Evolutionary conservation across 176 grass and related monocot species (phyloP).

Genomic region (Oryza meyeriana): DNA sequence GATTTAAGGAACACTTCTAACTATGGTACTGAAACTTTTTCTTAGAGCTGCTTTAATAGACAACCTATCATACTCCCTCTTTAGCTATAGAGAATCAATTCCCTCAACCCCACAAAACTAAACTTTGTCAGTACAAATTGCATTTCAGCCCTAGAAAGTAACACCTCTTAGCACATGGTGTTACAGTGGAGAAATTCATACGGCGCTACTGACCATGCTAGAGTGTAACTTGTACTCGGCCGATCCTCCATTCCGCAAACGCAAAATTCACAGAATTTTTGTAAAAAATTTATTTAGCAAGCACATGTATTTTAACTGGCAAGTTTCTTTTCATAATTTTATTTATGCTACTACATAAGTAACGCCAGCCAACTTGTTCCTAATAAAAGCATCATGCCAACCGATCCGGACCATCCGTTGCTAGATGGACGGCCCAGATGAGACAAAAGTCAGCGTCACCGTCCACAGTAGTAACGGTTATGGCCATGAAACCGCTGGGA

Average conservation of each 20-base stretch:
- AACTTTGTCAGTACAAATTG: constrained; percentile 1
- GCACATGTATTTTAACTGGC: not conserved
- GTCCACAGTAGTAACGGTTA: not conserved
- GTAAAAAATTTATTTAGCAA: not conserved
- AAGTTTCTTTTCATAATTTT: too few relatives aligned
- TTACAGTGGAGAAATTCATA: not conserved
- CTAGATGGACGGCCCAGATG: not conserved
- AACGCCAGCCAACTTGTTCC: not conserved
- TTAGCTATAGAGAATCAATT: constrained; percentile 44
- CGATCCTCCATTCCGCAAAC: too few relatives aligned
- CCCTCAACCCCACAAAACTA: constrained; percentile 20
- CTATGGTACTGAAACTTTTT: not conserved
- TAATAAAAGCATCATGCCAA: not conserved
- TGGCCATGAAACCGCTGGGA: not conserved
- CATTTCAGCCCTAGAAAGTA: not conserved
- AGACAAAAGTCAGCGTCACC: not conserved
- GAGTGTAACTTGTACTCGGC: too few relatives aligned
- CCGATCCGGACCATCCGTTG: not conserved
- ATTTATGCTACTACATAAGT: too few relatives aligned
- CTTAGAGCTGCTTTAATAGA: not conserved
- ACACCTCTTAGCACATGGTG: not conserved
- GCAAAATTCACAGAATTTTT: too few relatives aligned
- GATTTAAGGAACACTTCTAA: constrained; percentile 4
- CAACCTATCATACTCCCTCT: not conserved
- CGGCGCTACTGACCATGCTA: too few relatives aligned